A percentile compares a stretch with the other conserved stretches of the same genome.
Evolutionary conservation across 306 rosid genomes (phyloP).

Genomic region (Potentilla sterilis): DNA sequence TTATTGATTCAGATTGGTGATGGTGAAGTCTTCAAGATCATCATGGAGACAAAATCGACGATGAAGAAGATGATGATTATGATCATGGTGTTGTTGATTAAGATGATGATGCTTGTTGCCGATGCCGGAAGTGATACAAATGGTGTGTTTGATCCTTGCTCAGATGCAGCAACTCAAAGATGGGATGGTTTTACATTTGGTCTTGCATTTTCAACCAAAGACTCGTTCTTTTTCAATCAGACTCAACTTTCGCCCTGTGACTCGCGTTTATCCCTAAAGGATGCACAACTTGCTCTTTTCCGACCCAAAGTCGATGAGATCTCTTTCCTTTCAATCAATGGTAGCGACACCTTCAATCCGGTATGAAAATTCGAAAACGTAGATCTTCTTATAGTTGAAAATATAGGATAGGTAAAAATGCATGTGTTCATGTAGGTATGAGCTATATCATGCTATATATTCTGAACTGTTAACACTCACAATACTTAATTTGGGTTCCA

Average conservation of each 20-base stretch:
- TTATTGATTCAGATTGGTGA: conserved; percentile 23
- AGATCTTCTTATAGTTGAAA: background rate
- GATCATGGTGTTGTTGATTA: background rate
- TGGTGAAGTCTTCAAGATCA: conserved; percentile 14
- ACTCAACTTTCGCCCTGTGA: conserved; percentile 91
- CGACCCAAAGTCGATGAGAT: conserved; percentile 80
- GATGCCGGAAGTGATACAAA: conserved; percentile 56
- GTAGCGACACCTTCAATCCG: conserved; percentile 24
- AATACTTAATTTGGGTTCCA: background rate
- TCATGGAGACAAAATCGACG: conserved; percentile 12
- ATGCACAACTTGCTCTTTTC: conserved; percentile 54
- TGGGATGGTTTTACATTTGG: conserved; percentile 79
- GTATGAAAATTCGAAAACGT: conserved; percentile 28
- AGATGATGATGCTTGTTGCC: conserved; percentile 30
- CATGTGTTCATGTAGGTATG: background rate
- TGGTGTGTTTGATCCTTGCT: conserved; percentile 66
- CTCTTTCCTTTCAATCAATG: conserved; percentile 58
- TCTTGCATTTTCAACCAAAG: conserved; percentile 59
- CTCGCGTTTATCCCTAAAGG: conserved; percentile 48
- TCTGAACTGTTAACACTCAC: background rate
- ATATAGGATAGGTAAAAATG: background rate
- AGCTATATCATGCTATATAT: background rate
- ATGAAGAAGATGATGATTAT: conserved; percentile 18
- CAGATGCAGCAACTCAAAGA: conserved; percentile 63
- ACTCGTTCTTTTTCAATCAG: conserved; percentile 40